A percentile compares a stretch with the other conserved stretches of the same genome.
Conservation (phyloP, 2,329 filamentous ascomycete genomes). For the Penicillium freii region DNA sequence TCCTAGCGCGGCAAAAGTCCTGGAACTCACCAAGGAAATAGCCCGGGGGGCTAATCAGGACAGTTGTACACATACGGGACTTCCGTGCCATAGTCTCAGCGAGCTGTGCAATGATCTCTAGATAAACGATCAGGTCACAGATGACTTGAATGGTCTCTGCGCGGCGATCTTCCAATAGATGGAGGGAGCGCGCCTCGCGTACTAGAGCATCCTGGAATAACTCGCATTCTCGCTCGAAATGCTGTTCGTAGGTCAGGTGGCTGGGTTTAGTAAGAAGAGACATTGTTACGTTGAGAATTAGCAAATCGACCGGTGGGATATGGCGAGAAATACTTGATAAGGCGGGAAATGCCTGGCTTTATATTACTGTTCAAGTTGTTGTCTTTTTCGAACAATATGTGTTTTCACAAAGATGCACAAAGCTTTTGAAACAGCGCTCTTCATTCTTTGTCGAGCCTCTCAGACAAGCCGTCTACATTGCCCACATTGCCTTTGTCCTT, state of each 20-base stretch:
- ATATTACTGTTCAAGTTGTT: not conserved
- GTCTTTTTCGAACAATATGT: not conserved
- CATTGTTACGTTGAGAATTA: not conserved
- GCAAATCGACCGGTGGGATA: not conserved
- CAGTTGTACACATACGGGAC: not conserved
- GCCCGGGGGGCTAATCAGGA: not conserved
- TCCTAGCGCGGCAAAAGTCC: not conserved
- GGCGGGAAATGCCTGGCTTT: not conserved
- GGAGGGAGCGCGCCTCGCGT: not conserved
- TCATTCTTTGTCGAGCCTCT: not conserved
- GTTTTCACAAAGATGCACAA: not conserved
- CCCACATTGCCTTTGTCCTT: not conserved
- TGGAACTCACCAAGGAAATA: slow-evolving; percentile 1
- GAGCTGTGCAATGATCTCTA: not conserved
- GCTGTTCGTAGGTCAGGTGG: not conserved
- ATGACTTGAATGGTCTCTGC: not conserved
- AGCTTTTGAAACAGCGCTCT: not conserved
- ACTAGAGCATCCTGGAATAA: not conserved
- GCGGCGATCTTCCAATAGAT: not conserved
- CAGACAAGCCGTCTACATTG: no score
- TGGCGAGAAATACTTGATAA: not conserved
- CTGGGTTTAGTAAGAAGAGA: not conserved
- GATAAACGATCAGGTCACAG: not conserved
- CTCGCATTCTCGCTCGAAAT: not conserved
- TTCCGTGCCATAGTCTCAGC: not conserved